Evolutionary conservation across 2,329 filamentous ascomycete genomes (phyloP).

Genomic region (Pezicula neosporulosa): DNA sequence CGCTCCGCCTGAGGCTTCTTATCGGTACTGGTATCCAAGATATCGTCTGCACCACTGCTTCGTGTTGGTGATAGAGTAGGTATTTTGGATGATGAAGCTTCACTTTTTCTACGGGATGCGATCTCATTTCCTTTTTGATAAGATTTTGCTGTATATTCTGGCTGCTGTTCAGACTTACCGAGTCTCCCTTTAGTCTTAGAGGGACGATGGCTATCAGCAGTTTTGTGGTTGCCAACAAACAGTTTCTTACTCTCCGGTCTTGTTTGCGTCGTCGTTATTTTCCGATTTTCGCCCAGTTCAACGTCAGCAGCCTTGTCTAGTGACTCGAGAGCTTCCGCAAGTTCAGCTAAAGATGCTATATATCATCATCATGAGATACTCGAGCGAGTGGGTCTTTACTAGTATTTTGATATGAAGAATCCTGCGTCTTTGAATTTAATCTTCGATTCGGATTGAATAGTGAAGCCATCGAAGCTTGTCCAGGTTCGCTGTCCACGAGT

Average conservation of each 20-base stretch:
- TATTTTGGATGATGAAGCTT: background rate
- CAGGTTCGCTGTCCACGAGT: constrained; percentile 14
- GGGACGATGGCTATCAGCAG: too few relatives aligned
- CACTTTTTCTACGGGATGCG: background rate
- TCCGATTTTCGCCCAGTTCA: background rate
- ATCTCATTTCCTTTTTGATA: background rate
- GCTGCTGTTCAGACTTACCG: too few relatives aligned
- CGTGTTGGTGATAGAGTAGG: background rate
- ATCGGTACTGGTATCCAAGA: too few relatives aligned
- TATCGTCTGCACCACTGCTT: too few relatives aligned
- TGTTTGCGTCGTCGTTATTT: background rate
- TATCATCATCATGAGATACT: constrained; percentile 22
- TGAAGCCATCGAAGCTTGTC: background rate
- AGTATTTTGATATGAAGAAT: constrained; percentile 4
- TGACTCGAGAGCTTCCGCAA: constrained; percentile 16
- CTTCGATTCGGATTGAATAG: constrained; percentile 1
- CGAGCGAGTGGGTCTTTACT: constrained; percentile 16
- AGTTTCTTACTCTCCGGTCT: too few relatives aligned
- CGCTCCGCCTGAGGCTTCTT: too few relatives aligned
- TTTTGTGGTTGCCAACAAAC: too few relatives aligned
- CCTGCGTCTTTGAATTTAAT: constrained; percentile 12
- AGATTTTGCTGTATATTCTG: background rate
- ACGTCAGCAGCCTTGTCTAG: background rate
- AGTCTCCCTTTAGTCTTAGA: too few relatives aligned
- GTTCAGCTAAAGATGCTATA: constrained; percentile 18